Evolutionary conservation across 306 rosid genomes (phyloP), one percentile per base, ranked within the genome.

Genomic region (Gastrolobium bilobum): DNA sequence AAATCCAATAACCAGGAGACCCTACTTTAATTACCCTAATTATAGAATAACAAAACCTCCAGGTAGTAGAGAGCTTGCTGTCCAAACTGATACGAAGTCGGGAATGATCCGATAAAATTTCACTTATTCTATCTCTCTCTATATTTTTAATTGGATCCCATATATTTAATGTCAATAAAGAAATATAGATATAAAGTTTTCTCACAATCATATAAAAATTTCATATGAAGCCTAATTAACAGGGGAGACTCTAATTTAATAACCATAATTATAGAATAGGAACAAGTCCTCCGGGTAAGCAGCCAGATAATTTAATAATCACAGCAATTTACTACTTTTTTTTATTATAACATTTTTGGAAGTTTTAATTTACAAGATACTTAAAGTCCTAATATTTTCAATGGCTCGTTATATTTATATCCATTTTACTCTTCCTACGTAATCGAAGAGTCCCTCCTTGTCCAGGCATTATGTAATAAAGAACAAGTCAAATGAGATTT

Each of bases 401-500:
- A 47, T 33, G 43, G 44, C 26, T 37, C 11, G 0, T 4, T 14
- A 34, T 44, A 3, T 76, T 50, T 48, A 4, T 30, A 13, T 48
- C 8, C 3, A 62, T 61, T 30, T 46, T 47, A 4, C 35, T 48
- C 7, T 6, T 34, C 48, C 7, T 35, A 14, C 40, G 68, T 43
- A 44, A 47, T 44, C 4, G 4, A 68, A 33, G 67, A 33, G 48
- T 54, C 54, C 7, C 10, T 26, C 38, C 52, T 48, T 43, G 58
- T 77, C 61, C 26, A 46, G 65, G 66, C 34, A 61, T 60, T 70
- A 60, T 79, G 57, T 50, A 26, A 68, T 35, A 69, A 62, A 15
- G 61, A 54, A 77, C 64, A 30, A 77, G 20, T 47, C 56, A 30
- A 13, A 13, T 34, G 35, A 73, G 39, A 50, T 40, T 53, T 81